These are phyloP conservation scores for Vaccinium vitisidaea DNA, from an alignment of 148 eudicot genomes.

Conservation along the genomic window DNA sequence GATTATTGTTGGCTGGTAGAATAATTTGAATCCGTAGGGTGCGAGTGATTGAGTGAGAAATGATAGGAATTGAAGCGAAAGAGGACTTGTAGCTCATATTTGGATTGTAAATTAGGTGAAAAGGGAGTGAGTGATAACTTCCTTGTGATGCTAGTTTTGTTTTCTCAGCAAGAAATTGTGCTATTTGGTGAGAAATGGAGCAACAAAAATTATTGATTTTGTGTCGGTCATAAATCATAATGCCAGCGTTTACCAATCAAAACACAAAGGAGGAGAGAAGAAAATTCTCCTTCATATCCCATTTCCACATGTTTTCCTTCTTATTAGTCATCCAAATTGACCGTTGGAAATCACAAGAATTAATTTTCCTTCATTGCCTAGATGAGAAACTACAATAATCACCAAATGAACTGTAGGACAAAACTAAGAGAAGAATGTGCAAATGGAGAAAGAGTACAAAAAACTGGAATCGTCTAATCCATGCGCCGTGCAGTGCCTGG, in stretches of 20 bases:
- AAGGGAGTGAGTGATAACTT: neutral
- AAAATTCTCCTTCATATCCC: neutral
- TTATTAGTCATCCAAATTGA: neutral
- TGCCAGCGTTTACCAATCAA: neutral
- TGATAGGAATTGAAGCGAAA: neutral
- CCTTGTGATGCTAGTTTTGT: neutral
- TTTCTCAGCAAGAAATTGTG: neutral
- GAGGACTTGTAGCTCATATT: neutral
- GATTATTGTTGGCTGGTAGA: neutral
- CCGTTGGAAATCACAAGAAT: neutral
- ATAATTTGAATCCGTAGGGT: neutral
- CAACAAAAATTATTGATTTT: neutral
- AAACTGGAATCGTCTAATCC: neutral
- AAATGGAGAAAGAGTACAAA: neutral
- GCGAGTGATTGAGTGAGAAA: neutral
- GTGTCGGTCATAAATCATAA: neutral
- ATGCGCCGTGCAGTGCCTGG: neutral
- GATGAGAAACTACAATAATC: neutral
- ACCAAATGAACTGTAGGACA: neutral
- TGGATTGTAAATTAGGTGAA: neutral
- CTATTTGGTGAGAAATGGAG: neutral
- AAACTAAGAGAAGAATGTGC: neutral
- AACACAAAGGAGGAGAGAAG: neutral
- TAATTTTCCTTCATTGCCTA: neutral
- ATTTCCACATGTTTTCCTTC: neutral